These are phyloP conservation scores for Exophiala viscosa DNA, from an alignment of 2,329 filamentous ascomycete genomes.

Conservation along the genomic window DNA sequence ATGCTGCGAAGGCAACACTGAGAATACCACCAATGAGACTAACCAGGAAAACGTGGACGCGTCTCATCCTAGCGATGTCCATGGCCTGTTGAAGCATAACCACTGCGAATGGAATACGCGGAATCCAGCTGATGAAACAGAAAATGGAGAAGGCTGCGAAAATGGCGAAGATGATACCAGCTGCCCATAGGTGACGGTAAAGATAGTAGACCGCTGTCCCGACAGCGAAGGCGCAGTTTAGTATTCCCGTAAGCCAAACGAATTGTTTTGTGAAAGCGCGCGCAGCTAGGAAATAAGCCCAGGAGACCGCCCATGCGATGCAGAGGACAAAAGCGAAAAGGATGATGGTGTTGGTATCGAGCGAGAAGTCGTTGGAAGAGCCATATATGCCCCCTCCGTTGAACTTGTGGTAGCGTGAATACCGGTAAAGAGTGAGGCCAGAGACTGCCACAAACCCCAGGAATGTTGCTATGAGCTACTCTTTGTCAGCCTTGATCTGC, in stretches of 20 bases:
- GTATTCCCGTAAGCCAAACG: constrained; percentile 86
- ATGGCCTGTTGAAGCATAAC: constrained; percentile 85
- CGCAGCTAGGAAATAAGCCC: constrained; percentile 70
- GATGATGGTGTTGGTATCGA: constrained; percentile 80
- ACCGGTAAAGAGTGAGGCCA: constrained; percentile 70
- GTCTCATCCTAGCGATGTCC: constrained; percentile 70
- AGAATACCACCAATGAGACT: constrained; percentile 77
- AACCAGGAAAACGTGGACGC: constrained; percentile 82
- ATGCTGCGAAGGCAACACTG: constrained; percentile 72
- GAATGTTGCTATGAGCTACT: constrained; percentile 65
- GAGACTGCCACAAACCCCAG: constrained; percentile 73
- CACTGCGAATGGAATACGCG: constrained; percentile 83
- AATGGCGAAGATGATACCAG: constrained; percentile 80
- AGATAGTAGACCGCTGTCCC: constrained; percentile 86
- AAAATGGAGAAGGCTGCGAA: constrained; percentile 77
- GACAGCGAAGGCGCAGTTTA: constrained; percentile 81
- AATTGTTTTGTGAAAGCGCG: constrained; percentile 81
- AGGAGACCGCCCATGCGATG: constrained; percentile 71
- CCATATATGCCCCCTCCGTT: constrained; percentile 73
- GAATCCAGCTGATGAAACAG: constrained; percentile 85
- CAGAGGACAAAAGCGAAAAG: constrained; percentile 76
- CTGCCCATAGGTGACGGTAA: constrained; percentile 69
- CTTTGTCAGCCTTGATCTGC: constrained; percentile 11
- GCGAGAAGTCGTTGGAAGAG: constrained; percentile 60
- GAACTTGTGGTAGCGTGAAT: constrained; percentile 59